These are phyloP conservation scores for Juncus effusus DNA, from an alignment of 176 grass and related monocot genomes.

Conservation along the genomic window DNA sequence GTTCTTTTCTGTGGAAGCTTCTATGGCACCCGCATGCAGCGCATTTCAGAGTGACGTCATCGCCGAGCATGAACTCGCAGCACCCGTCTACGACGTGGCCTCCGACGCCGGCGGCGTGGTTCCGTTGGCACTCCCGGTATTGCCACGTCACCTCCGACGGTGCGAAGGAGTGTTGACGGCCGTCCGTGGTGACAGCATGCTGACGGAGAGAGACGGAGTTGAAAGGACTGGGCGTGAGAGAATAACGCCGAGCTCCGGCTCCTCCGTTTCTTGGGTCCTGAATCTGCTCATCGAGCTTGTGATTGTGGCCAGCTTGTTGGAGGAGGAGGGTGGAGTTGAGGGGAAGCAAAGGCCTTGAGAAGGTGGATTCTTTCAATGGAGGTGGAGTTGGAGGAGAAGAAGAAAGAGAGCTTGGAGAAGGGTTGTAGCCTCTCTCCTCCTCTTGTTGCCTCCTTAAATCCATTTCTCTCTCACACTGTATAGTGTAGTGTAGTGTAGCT, in stretches of 20 bases:
- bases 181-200: slow-evolving; percentile 8
- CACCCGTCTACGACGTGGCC: slow-evolving; percentile 88
- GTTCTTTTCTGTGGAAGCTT: slow-evolving; percentile 88
- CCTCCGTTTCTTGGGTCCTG: slow-evolving; percentile 19
- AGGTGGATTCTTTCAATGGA: slow-evolving; percentile 33
- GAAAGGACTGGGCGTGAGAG: slow-evolving; percentile 21
- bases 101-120: slow-evolving; percentile 80
- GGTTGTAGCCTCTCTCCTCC: slow-evolving; percentile 15
- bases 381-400: slow-evolving; percentile 24
- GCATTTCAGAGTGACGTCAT: slow-evolving; percentile 46
- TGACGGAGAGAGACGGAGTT: slow-evolving; percentile 26
- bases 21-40: slow-evolving; percentile 94
- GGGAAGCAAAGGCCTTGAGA: slow-evolving; percentile 63
- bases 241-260: neutral
- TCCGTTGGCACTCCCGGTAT: slow-evolving; percentile 81
- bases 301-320: neutral
- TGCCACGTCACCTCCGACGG: slow-evolving; percentile 34
- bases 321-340: slow-evolving; percentile 54
- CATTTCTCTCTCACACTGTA: neutral
- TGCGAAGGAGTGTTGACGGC: slow-evolving; percentile 21
- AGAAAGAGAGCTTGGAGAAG: slow-evolving; percentile 16
- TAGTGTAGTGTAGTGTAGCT: neutral
- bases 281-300: slow-evolving; percentile 20
- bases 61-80: slow-evolving; percentile 87
- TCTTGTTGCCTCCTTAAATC: slow-evolving; percentile 28